phyloP scores from a whole-genome alignment of 805 yeast genomes.

The Scheffersomyces coipomensis region DNA sequence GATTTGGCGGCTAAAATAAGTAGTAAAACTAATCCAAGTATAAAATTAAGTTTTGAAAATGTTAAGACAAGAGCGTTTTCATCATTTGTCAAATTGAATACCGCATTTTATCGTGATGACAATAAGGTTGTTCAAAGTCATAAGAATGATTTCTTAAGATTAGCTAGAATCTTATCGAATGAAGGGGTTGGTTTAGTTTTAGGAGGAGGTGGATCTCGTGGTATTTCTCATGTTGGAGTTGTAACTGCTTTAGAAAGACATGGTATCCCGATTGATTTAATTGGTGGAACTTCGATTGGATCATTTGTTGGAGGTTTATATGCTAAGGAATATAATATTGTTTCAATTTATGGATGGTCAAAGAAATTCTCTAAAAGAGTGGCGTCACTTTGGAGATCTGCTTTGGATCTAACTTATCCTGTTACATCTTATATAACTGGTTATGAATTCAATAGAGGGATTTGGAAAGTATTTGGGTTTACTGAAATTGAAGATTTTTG shows the following conservation, averaged over 20 bases:
- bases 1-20: conserved; percentile 36
- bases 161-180: conserved; percentile 87
- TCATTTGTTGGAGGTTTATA: conserved; percentile 94
- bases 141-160: conserved; percentile 83
- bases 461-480: conserved; percentile 96
- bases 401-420: conserved; percentile 87
- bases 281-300: conserved; percentile 97
- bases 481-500: conserved; percentile 94
- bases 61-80: conserved; percentile 29
- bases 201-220: conserved; percentile 98
- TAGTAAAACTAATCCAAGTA: conserved; percentile 30
- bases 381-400: conserved; percentile 81
- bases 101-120: conserved; percentile 16
- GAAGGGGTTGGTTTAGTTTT: conserved; percentile 91
- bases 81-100: conserved; percentile 24
- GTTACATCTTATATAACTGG: conserved; percentile 95
- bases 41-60: conserved; percentile 29
- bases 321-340: conserved; percentile 88
- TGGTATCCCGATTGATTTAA: conserved; percentile 89
- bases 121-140: conserved; percentile 45
- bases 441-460: conserved; percentile 93
- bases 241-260: conserved; percentile 86
- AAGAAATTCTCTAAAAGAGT: conserved; percentile 83
- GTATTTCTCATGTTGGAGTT: conserved; percentile 88
- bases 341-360: conserved; percentile 86